phyloP scores from a whole-genome alignment of 169 alveolate species.

The Cryptosporidium sp. region DNA sequence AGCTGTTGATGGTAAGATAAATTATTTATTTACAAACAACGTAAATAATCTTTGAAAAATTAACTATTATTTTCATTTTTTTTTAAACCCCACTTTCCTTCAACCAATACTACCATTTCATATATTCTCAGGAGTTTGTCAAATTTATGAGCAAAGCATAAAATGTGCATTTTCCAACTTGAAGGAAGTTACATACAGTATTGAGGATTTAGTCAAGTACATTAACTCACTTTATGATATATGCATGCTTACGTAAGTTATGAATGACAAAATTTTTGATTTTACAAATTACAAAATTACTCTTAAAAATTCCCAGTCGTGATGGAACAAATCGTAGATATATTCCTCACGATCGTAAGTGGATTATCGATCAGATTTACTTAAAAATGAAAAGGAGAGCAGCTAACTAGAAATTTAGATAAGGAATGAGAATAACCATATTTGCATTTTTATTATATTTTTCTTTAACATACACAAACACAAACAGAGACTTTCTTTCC shows the following conservation, averaged over 20 bases:
- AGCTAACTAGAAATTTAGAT: background rate
- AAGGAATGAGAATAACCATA: too few relatives aligned
- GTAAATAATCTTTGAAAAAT: background rate
- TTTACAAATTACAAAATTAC: background rate
- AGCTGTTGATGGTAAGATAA: constrained; percentile 58
- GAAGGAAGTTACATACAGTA: constrained; percentile 60
- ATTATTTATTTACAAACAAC: too few relatives aligned
- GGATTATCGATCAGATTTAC: constrained; percentile 67
- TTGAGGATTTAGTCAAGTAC: constrained; percentile 56
- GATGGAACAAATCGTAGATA: constrained; percentile 67
- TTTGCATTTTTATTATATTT: too few relatives aligned
- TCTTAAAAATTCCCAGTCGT: constrained; percentile 5
- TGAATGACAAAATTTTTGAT: background rate
- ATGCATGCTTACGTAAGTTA: constrained; percentile 74
- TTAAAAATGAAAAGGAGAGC: constrained; percentile 53
- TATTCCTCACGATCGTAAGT: constrained; percentile 71
- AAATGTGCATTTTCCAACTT: constrained; percentile 66
- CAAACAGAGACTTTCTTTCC: too few relatives aligned
- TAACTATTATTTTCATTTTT: background rate
- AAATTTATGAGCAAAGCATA: constrained; percentile 71
- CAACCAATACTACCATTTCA: too few relatives aligned
- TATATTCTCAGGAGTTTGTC: constrained; percentile 50
- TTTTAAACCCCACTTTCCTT: background rate
- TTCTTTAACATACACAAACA: too few relatives aligned
- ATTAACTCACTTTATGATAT: constrained; percentile 72